Evolutionary conservation across 2,329 filamentous ascomycete species (phyloP).

Genomic region (Aspergillus carbonarius): DNA sequence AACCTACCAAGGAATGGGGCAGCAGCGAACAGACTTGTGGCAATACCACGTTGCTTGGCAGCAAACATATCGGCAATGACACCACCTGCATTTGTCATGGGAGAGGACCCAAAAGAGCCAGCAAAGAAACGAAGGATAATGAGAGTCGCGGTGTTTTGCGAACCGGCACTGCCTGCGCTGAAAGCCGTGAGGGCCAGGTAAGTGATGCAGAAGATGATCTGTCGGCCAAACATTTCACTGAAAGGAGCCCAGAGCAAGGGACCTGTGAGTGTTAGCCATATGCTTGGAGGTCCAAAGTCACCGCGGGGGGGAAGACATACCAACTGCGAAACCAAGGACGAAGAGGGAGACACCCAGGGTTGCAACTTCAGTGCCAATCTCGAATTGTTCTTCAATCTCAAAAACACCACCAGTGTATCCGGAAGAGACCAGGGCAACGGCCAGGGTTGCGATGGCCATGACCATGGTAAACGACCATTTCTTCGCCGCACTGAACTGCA

Average conservation of each 20-base stretch:
- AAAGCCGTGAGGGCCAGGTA: conserved; percentile 56
- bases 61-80: conserved; percentile 63
- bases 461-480: conserved; percentile 45
- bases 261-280: conserved; percentile 19
- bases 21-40: conserved; percentile 63
- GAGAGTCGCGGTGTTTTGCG: conserved; percentile 59
- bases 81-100: conserved; percentile 62
- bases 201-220: conserved; percentile 34
- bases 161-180: conserved; percentile 59
- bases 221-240: conserved; percentile 40
- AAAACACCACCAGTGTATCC: conserved; percentile 43
- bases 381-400: conserved; percentile 38
- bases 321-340: conserved; percentile 48
- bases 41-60: conserved; percentile 55
- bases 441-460: conserved; percentile 42
- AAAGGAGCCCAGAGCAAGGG: conserved; percentile 47
- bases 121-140: conserved; percentile 68
- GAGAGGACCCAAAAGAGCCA: conserved; percentile 61
- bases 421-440: conserved; percentile 45
- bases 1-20: conserved; percentile 61
- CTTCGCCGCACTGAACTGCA: conserved; percentile 31
- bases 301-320: conserved; percentile 10
- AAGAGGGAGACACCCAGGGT: conserved; percentile 48
- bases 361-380: conserved; percentile 36
- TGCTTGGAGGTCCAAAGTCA: neutral